These are phyloP conservation scores for Nicotiana paniculata DNA, from an alignment of 257 asterid species.

Conservation along the genomic window DNA sequence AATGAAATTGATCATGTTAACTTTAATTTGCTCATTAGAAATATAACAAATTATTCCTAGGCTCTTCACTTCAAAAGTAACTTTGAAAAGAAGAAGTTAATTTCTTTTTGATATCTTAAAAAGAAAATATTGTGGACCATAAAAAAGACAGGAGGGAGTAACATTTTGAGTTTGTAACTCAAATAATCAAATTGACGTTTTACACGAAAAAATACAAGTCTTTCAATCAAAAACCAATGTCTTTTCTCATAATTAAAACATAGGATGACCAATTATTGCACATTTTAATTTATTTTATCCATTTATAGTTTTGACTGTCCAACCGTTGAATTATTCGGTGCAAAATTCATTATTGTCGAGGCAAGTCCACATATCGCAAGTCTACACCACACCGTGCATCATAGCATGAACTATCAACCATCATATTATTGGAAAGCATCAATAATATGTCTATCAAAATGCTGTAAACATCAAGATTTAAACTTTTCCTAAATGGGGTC, in stretches of 20 bases:
- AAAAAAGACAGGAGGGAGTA: background rate
- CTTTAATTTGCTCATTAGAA: too few relatives aligned
- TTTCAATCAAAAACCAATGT: background rate
- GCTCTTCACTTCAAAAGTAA: too few relatives aligned
- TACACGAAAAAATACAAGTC: background rate
- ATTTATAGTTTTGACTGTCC: background rate
- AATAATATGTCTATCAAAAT: background rate
- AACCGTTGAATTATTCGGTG: background rate
- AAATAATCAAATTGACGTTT: background rate
- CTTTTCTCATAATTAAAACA: background rate
- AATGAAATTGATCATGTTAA: too few relatives aligned
- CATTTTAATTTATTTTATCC: background rate
- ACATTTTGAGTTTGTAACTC: background rate
- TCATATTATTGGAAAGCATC: background rate
- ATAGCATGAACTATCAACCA: background rate
- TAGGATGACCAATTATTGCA: background rate
- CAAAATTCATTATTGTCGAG: background rate
- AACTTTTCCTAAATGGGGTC: background rate
- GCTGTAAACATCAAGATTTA: background rate
- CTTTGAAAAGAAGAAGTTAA: too few relatives aligned
- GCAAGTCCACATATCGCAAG: background rate
- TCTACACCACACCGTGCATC: background rate
- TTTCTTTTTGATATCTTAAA: too few relatives aligned
- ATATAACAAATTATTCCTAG: too few relatives aligned
- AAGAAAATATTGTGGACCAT: too few relatives aligned